Base-by-base conservation (phyloP, 805 yeast species). In the Candida maesae region DNA sequence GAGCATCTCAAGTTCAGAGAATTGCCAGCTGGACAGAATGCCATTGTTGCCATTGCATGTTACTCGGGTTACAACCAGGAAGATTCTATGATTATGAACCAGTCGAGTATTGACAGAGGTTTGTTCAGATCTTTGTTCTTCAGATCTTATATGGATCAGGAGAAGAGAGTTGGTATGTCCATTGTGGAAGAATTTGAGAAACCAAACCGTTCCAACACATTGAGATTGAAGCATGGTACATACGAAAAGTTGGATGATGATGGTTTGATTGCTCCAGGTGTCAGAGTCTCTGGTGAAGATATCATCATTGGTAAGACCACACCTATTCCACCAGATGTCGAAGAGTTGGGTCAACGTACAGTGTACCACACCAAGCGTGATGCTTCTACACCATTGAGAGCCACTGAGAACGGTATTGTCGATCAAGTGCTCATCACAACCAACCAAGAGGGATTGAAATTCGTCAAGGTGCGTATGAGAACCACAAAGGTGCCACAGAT, bases 61-160 rank as follows among this genome's bases (percentile, higher is more conserved):
- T 93, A 93, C 68, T 86, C 96, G 31, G 99, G 99, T 60, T 93
- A 93, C 68, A 93, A 93, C 67, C 99, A 93, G 74, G 99, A 93
- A 84, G 99, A 93, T 84, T 93, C 99, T 31, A 88, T 93, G 93
- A 93, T 93, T 71, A 93, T 93, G 99, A 93, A 93, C 65, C 99
- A 93, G 71, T 84, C 95, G 10, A 86, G 96, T 27, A 93, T 93
- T 61, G 99, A 93, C 66, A 76, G 98, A 59, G 99, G 99, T 42
- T 71, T 93, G 56, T 93, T 93, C 74, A 75, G 99, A 67, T 89
- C 97, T 10, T 73, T 93, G 60, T 93, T 91, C 70, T 93, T 90
- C 74, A 78, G 99, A 65, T 87, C 98, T 2, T 93, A 93, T 64
- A 90, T 91, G 95, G 99, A 93, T 64, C 95, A 91, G 67, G 99